Evolutionary conservation across 345 rosid species (phyloP).

Genomic region (Citrus glauca): DNA sequence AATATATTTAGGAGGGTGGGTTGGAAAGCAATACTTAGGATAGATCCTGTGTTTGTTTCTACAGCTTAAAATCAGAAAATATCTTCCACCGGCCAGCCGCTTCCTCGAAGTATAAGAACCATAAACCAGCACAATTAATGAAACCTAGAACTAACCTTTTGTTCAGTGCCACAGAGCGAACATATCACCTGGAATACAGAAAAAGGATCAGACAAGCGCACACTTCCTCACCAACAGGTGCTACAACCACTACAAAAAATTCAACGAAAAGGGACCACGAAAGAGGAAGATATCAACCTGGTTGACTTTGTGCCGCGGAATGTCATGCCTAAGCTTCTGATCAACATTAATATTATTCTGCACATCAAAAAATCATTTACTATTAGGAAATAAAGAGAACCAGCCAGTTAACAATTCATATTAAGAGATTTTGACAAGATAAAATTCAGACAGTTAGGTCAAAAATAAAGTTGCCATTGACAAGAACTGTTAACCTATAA

Average conservation of each 20-base stretch:
- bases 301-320: constrained; percentile 69
- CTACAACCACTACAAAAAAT: background rate
- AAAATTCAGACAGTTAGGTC: background rate
- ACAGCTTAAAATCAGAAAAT: background rate
- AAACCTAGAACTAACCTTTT: constrained; percentile 50
- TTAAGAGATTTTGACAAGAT: background rate
- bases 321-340: constrained; percentile 64
- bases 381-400: background rate
- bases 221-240: background rate
- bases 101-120: background rate
- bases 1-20: background rate
- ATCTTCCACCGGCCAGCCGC: background rate
- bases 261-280: background rate
- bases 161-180: constrained; percentile 81
- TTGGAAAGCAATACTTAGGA: background rate
- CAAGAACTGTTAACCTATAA: background rate
- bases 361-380: background rate
- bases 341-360: constrained; percentile 67
- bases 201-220: background rate
- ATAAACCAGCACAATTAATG: background rate
- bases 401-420: background rate
- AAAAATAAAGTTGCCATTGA: background rate
- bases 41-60: background rate
- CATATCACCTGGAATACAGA: constrained; percentile 53
- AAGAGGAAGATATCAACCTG: constrained; percentile 35